phyloP scores from a whole-genome alignment of 2,329 filamentous ascomycete species.

The Grosmannia huntii region DNA sequence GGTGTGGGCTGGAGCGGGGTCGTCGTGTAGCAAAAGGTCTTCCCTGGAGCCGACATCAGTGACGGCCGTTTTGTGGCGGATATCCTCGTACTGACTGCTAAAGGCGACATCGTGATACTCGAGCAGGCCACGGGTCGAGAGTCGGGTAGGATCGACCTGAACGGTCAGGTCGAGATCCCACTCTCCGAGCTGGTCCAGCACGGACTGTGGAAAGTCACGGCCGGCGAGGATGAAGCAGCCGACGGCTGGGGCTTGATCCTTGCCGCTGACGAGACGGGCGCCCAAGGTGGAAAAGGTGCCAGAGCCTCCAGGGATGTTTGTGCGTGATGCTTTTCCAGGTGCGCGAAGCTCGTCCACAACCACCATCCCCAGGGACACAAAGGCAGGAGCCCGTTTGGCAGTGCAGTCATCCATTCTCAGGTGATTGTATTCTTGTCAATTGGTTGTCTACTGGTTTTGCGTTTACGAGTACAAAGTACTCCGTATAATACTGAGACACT shows the following conservation, averaged over 20 bases:
- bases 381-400: not conserved
- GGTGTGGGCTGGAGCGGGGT: slow-evolving; percentile 1
- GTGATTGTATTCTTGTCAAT: too few relatives aligned
- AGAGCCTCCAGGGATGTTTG: not conserved
- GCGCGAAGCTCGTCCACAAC: slow-evolving; percentile 1
- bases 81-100: not conserved
- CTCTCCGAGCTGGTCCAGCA: not conserved
- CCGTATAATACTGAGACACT: too few relatives aligned
- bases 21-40: slow-evolving; percentile 2
- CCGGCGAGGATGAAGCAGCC: slow-evolving; percentile 5
- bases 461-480: too few relatives aligned
- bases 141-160: not conserved
- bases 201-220: not conserved
- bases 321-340: not conserved
- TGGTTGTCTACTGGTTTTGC: too few relatives aligned
- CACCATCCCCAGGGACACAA: slow-evolving; percentile 4
- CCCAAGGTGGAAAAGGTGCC: slow-evolving; percentile 1
- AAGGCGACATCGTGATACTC: slow-evolving; percentile 1
- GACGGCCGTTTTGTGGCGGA: not conserved
- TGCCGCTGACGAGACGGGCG: slow-evolving; percentile 1
- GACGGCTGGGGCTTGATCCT: not conserved
- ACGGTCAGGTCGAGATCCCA: not conserved
- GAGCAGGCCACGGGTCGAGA: slow-evolving; percentile 1
- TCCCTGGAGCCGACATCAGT: not conserved
- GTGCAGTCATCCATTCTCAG: not conserved